Base-by-base conservation (phyloP, 2,329 filamentous ascomycete species). In the Tricladium varicosporioides region DNA sequence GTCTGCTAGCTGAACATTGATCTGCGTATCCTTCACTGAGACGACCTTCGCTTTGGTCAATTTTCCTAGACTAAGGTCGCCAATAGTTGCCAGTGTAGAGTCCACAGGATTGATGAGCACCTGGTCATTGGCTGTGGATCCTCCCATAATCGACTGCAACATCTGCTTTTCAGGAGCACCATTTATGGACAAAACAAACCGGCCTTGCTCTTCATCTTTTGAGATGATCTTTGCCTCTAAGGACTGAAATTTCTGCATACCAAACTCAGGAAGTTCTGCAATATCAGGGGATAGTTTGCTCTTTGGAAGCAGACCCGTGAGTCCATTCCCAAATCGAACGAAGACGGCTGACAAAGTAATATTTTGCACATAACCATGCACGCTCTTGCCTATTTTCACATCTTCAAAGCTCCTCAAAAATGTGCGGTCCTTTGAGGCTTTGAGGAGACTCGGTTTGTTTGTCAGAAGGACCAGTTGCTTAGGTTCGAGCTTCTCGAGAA, bases 1-100 rank as follows among this genome's bases (percentile, higher is more conserved):
- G 68, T 95, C 91, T 45, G 91, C 88, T 51, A 97, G 80, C 63
- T 89, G 84, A 5, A 99, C 91, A 64, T 97, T 97, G 54, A 97
- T 78, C 71, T 99, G 94, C 0, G 93, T 97, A 49, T 87, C 87
- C 73, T 96, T 96, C 69, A 97, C 78, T 0, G 91, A 91, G n/a
- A 83, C 82, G 46, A 99, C 83, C 65, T 82, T 87, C 42, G 89
- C 93, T 69, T 89, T 91, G 7, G 86, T 85, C 48, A 88, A 71
- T 63, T 81, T 87, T 53, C 93, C 93, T 31, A 91, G 78, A 1
- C 78, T 77, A 49, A 96, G 81, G 63, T 96, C 91, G 47, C 86
- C 84, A n/a, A 88, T 77, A 5, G 84, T 81, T 33, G 75, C 78
- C 58, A 90, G 79, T 4, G 75, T 78, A 7, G 80, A 76, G 66